phyloP scores from a whole-genome alignment of 805 yeast genomes.

The Yarrowia yakushimensis region DNA sequence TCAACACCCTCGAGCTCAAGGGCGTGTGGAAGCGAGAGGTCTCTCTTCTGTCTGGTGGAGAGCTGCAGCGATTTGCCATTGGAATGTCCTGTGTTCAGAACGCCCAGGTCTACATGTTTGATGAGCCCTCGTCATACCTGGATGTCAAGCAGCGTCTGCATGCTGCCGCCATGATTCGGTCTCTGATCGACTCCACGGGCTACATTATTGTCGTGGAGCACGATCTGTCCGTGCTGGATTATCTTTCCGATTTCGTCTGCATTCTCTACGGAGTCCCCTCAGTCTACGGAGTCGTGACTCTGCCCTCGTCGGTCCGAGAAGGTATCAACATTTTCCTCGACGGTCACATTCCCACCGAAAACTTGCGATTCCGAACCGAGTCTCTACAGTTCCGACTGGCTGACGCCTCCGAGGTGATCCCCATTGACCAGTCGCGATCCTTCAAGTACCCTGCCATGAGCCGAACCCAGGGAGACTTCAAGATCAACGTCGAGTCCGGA shows the following conservation, averaged over 20 bases:
- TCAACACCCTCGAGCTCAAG: conserved; percentile 68
- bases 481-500: conserved; percentile 75
- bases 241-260: conserved; percentile 94
- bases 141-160: conserved; percentile 98
- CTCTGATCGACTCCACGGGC: conserved; percentile 64
- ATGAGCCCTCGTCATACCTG: conserved; percentile 96
- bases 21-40: conserved; percentile 84
- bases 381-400: conserved; percentile 88
- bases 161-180: conserved; percentile 93
- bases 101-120: conserved; percentile 98
- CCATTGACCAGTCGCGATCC: conserved; percentile 74
- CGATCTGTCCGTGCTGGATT: conserved; percentile 96
- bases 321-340: conserved; percentile 98
- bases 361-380: conserved; percentile 94
- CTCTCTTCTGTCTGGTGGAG: conserved; percentile 92
- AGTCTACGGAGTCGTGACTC: conserved; percentile 96
- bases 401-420: conserved; percentile 72
- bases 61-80: conserved; percentile 95
- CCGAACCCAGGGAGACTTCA: conserved; percentile 96
- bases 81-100: conserved; percentile 95
- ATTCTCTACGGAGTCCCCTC: conserved; percentile 97
- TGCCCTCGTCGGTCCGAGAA: conserved; percentile 96
- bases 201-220: conserved; percentile 98
- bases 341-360: conserved; percentile 96
- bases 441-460: conserved; percentile 75